Evolutionary conservation across 768 basidiomycete genomes (phyloP), one percentile per base, ranked within the genome.

Genomic region (Ramaria sp.): DNA sequence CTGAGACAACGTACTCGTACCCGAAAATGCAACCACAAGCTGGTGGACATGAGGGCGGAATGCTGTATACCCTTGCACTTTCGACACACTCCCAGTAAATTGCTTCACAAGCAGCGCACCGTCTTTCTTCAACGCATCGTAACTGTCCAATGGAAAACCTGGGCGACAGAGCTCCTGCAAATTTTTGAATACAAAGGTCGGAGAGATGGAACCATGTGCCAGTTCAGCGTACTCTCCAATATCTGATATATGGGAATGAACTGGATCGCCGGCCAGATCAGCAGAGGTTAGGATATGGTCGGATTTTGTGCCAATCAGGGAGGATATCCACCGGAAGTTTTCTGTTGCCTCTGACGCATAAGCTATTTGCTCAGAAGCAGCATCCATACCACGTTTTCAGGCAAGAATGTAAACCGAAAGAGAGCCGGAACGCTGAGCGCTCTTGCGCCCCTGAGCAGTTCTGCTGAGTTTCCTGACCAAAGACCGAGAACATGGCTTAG

Each of bases 241-340:
- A 44, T 76, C 73, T 48, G 73, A 66, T 22, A 81, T 66, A 57
- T 75, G 69, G 16, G 57, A 39, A 47, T 69, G 63, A 10, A 78
- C 55, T 5, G 67, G 67, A 28, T 62, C 56, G 12, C 73, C 61
- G 6, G 68, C 72, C 22, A 74, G 59, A 57, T 81, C 74, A 24
- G 59, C 56, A 20, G 69, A 59, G 5, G 70, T 71, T 13, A 82
- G 70, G 16, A 64, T 63, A 58, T 73, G 66, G 0, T 66, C 56
- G 1, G 80, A 78, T 57, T 68, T 69, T 7, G 73, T 71, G 9
- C 77, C 77, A 3, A 77, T 60, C 5, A 79, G 47, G 60, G 71
- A 72, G 50, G 72, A 69, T 50, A 81, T 73, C 68, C 70, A 75
- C 15, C 81, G 75, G 60, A 82, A 82, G 62, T 82, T 81, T 43